Evolutionary conservation across 306 rosid species (phyloP).

Genomic region (Trifolium pratense): DNA sequence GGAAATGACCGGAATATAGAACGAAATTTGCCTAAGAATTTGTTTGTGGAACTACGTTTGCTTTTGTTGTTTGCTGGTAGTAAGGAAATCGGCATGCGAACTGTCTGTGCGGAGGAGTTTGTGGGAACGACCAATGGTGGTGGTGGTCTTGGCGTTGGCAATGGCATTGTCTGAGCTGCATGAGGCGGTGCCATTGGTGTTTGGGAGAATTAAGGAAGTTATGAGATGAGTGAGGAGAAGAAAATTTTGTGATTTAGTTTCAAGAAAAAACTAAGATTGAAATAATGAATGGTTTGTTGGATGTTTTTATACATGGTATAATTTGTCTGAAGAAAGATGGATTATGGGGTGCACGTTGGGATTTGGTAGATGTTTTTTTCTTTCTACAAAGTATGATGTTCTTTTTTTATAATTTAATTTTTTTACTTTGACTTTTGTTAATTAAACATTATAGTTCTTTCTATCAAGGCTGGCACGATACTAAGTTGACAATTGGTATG

Average conservation of each 20-base stretch:
- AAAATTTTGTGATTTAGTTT: neutral
- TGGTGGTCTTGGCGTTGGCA: neutral
- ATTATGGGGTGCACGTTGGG: slow-evolving; percentile 49
- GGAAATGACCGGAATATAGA: slow-evolving; percentile 73
- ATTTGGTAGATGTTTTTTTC: slow-evolving; percentile 25
- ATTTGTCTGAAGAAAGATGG: neutral
- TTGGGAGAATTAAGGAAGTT: neutral
- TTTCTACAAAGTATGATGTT: neutral
- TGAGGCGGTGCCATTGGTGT: slow-evolving; percentile 24
- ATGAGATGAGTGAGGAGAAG: neutral
- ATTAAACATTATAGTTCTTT: neutral
- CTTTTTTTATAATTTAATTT: neutral
- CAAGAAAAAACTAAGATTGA: slow-evolving; percentile 19
- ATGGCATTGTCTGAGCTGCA: neutral
- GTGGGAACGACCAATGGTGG: neutral
- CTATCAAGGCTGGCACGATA: neutral
- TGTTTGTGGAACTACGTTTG: slow-evolving; percentile 47
- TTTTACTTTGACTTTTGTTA: slow-evolving; percentile 37
- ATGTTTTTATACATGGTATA: slow-evolving; percentile 25
- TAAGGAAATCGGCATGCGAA: slow-evolving; percentile 48
- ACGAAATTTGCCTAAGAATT: slow-evolving; percentile 51
- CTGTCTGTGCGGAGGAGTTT: neutral
- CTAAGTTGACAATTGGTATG: neutral
- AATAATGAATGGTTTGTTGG: slow-evolving; percentile 14
- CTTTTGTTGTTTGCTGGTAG: slow-evolving; percentile 63